Evolutionary conservation across 208 protist genomes (phyloP).

Genomic region (Acanthamoeba triangularis): DNA sequence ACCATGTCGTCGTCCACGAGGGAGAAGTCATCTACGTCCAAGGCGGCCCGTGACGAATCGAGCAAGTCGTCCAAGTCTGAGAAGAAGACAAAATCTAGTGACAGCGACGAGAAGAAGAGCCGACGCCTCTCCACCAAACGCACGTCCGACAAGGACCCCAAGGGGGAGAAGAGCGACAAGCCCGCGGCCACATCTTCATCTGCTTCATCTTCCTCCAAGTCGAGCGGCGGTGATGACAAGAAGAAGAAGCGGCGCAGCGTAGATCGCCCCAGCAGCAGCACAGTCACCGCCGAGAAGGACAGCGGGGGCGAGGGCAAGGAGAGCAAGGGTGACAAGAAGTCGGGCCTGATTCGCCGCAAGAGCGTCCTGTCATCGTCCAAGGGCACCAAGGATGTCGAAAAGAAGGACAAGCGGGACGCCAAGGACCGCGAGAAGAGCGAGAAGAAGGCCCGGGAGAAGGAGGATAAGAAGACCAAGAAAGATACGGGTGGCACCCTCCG

Average conservation of each 20-base stretch:
- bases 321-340: neutral
- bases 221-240: neutral
- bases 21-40: neutral
- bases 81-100: neutral
- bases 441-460: constrained; percentile 46
- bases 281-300: neutral
- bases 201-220: constrained; percentile 20
- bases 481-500: constrained; percentile 3
- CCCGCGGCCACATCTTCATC: neutral
- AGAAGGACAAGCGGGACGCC: constrained; percentile 6
- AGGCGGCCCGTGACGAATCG: neutral
- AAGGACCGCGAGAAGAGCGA: constrained; percentile 5
- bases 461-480: constrained; percentile 44
- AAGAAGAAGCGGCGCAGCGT: neutral
- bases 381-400: neutral
- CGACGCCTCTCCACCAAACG: neutral
- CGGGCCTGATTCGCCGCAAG: neutral
- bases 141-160: neutral
- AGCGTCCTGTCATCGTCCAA: neutral
- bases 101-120: constrained; percentile 21
- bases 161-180: neutral
- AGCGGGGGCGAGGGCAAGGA: neutral
- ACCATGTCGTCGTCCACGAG: constrained; percentile 9
- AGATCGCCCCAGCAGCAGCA: neutral
- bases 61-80: neutral